phyloP scores from a whole-genome alignment of 1,284 basidiomycete species.

The Chiua sp. region DNA sequence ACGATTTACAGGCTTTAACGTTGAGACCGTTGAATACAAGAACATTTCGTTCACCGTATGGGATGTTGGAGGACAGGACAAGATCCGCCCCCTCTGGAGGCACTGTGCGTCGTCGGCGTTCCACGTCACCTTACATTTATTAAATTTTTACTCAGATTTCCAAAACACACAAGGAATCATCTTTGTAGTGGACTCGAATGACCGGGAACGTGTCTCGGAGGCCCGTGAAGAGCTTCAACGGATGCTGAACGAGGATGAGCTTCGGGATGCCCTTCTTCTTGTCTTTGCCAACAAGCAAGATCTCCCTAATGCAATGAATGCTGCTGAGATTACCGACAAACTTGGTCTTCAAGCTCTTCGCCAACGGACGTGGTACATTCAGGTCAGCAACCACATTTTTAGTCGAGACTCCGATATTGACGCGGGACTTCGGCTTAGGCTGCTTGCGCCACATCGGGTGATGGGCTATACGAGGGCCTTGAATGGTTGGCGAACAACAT shows the following conservation, averaged over 20 bases:
- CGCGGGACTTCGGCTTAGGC: conserved; percentile 57
- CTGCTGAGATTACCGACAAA: conserved; percentile 99
- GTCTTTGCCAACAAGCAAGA: conserved; percentile 99
- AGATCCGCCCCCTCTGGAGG: conserved; percentile 95
- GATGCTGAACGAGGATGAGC: conserved; percentile 99
- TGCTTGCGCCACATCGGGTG: conserved; percentile 98
- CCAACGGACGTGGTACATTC: conserved; percentile 99
- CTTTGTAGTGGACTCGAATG: conserved; percentile 99
- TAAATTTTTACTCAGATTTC: conserved; percentile 76
- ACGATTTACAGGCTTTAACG: conserved; percentile 86
- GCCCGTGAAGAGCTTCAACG: conserved; percentile 99
- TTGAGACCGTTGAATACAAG: conserved; percentile 95
- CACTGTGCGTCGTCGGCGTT: conserved; percentile 75
- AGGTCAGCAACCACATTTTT: conserved; percentile 57
- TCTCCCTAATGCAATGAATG: conserved; percentile 99
- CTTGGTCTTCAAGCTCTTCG: conserved; percentile 97
- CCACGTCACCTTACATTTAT: conserved; percentile 27
- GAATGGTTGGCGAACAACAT: conserved; percentile 95
- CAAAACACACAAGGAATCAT: conserved; percentile 99
- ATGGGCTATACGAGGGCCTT: conserved; percentile 98
- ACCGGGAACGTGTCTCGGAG: conserved; percentile 99
- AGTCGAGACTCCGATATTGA: conserved; percentile 16
- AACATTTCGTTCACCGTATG: conserved; percentile 93
- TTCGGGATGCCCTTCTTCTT: conserved; percentile 97
- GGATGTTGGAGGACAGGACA: conserved; percentile 91